phyloP scores from a whole-genome alignment of 2,329 filamentous ascomycete genomes.

The Aspergillus brasiliensis region DNA sequence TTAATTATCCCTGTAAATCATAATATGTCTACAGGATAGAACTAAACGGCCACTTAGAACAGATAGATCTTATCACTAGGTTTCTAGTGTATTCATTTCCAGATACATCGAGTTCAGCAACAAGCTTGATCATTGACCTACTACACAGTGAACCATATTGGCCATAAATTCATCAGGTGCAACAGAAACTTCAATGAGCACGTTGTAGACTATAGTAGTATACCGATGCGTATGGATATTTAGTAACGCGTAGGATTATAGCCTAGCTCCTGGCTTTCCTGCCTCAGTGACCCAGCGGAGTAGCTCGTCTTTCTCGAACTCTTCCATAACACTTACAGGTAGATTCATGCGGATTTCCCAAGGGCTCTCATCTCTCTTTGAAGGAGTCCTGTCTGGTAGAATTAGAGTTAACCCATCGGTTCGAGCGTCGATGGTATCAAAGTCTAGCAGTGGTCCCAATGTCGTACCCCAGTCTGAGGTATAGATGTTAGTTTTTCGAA shows the following conservation, averaged over 20 bases:
- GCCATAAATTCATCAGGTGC: no score
- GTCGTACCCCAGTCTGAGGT: not conserved
- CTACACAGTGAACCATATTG: no score
- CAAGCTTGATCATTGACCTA: no score
- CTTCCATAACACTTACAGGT: not conserved
- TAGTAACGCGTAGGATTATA: not conserved
- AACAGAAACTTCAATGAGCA: no score
- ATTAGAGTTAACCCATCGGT: not conserved
- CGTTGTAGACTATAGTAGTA: no score
- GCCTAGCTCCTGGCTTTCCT: not conserved
- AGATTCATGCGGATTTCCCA: not conserved
- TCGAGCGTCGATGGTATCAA: not conserved
- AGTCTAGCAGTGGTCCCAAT: not conserved
- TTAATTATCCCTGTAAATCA: no score
- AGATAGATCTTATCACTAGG: no score
- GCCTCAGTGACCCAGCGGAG: not conserved
- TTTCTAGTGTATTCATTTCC: no score
- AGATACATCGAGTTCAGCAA: rapidly evolving
- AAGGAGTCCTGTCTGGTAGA: not conserved
- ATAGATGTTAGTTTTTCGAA: not conserved
- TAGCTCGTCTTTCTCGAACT: not conserved
- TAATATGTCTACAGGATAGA: no score
- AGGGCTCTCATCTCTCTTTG: not conserved
- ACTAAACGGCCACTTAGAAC: no score
- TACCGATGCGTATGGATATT: no score